Conservation (phyloP, 306 rosid species). For the Vigna reflexopilosa region DNA sequence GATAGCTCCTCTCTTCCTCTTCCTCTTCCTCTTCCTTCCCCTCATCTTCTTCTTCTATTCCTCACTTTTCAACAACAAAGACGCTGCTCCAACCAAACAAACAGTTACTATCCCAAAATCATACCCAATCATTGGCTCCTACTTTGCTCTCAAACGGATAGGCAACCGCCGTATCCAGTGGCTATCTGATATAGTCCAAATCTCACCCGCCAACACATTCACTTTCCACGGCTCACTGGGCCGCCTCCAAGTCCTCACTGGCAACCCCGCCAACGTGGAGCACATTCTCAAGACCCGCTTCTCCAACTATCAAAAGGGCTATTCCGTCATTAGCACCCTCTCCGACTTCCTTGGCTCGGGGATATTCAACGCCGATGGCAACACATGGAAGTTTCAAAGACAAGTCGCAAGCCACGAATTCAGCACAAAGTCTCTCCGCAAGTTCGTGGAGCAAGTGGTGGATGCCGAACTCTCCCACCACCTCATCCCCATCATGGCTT, state of each 20-base stretch:
- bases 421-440: constrained; percentile 60
- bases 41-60: too few species aligned
- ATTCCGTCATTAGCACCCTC: background rate
- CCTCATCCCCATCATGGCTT: constrained; percentile 60
- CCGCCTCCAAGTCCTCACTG: constrained; percentile 50
- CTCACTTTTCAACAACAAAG: too few species aligned
- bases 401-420: constrained; percentile 67
- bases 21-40: too few species aligned
- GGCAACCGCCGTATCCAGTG: constrained; percentile 51
- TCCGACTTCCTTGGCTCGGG: constrained; percentile 69
- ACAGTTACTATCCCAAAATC: constrained; percentile 39
- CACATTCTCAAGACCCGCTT: constrained; percentile 75
- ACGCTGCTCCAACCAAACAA: too few species aligned
- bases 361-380: constrained; percentile 65
- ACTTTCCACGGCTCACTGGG: constrained; percentile 42
- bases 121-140: constrained; percentile 48
- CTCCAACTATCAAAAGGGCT: constrained; percentile 60
- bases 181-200: constrained; percentile 58
- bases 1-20: too few species aligned
- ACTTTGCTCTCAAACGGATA: constrained; percentile 33
- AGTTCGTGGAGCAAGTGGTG: constrained; percentile 71
- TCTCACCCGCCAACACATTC: constrained; percentile 63
- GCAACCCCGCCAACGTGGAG: constrained; percentile 64
- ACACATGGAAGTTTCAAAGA: constrained; percentile 71
- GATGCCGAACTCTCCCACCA: constrained; percentile 64